phyloP scores from a whole-genome alignment of 306 rosid species.

The Ceratonia siliqua region DNA sequence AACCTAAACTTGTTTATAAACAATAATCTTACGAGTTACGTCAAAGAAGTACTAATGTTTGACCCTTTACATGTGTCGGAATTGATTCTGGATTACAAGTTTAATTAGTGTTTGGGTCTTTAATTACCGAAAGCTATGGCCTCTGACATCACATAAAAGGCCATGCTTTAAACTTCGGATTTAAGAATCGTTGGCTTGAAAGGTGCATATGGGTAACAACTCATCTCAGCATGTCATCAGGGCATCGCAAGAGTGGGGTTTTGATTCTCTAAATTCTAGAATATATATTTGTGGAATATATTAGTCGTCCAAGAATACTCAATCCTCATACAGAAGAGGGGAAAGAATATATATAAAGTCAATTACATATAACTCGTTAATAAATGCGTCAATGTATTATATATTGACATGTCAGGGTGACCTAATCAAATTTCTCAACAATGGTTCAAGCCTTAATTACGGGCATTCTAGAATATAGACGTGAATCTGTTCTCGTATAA shows the following conservation, averaged over 20 bases:
- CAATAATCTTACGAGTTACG: not conserved
- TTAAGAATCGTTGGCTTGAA: not conserved
- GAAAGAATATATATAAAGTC: too few species aligned
- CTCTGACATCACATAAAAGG: not conserved
- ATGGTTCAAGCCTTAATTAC: not conserved
- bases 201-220: not conserved
- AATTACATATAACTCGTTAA: not conserved
- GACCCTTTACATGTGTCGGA: not conserved
- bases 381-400: not conserved
- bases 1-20: not conserved
- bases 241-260: not conserved
- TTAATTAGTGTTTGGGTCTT: conserved; percentile 1
- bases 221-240: not conserved
- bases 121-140: conserved; percentile 28
- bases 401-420: not conserved
- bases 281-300: not conserved
- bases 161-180: not conserved
- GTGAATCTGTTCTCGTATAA: not conserved
- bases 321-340: too few species aligned
- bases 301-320: not conserved
- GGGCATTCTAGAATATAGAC: not conserved
- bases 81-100: not conserved
- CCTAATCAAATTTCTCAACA: not conserved
- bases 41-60: not conserved
- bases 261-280: too few species aligned